These are phyloP conservation scores for Pestalotiopsis sp. DNA, from an alignment of 2,329 filamentous ascomycete genomes.

Conservation along the genomic window DNA sequence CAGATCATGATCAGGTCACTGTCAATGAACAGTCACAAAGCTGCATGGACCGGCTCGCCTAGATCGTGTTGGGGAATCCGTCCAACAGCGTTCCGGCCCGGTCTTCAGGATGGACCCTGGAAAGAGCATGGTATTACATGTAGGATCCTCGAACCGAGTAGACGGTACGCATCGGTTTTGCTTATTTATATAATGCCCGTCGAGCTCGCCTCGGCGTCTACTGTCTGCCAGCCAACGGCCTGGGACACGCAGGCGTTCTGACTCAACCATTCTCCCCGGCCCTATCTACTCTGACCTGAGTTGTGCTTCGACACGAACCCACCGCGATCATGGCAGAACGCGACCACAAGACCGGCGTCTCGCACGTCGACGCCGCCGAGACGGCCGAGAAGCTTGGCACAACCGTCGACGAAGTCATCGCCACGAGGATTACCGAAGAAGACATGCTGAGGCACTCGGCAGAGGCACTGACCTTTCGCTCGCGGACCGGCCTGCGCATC, in stretches of 20 bases:
- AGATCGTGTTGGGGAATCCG: background rate
- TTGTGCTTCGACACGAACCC: background rate
- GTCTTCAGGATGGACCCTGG: slow-evolving; percentile 11
- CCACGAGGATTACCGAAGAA: slow-evolving; percentile 48
- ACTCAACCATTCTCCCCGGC: background rate
- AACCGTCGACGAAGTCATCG: slow-evolving; percentile 45
- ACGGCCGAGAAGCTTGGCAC: slow-evolving; percentile 34
- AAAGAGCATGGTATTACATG: background rate
- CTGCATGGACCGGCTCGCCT: slow-evolving; percentile 3
- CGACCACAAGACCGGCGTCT: slow-evolving; percentile 11
- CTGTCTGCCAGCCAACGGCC: background rate
- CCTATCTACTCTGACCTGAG: background rate
- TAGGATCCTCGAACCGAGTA: background rate
- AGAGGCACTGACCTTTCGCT: slow-evolving; percentile 42
- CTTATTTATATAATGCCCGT: slow-evolving; percentile 8
- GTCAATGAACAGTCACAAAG: background rate
- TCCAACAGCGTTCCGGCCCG: background rate
- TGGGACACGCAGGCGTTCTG: background rate
- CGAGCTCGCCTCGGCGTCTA: background rate
- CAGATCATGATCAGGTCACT: background rate
- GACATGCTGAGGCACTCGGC: slow-evolving; percentile 43
- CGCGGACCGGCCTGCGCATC: slow-evolving; percentile 42
- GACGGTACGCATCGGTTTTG: background rate
- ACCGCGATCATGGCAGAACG: slow-evolving; percentile 7
- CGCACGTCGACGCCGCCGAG: slow-evolving; percentile 25